A percentile compares a stretch with the other conserved stretches of the same genome.
Conservation (phyloP, 2,329 filamentous ascomycete genomes). For the Fusarium paranaense region DNA sequence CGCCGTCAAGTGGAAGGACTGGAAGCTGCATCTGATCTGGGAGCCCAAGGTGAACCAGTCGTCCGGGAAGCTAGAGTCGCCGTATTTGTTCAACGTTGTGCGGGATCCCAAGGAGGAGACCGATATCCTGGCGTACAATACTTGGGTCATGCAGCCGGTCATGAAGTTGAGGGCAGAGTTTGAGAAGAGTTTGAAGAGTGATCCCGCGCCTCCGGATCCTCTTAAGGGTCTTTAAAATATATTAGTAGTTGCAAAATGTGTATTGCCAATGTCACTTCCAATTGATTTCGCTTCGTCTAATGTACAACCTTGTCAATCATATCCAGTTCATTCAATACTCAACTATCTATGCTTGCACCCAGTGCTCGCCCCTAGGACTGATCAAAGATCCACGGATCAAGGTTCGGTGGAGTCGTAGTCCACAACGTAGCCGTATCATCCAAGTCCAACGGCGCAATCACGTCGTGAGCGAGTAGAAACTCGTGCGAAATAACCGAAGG, state of each 20-base stretch:
- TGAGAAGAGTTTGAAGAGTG: constrained; percentile 43
- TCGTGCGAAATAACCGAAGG: background rate
- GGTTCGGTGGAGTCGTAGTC: background rate
- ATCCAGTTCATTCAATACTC: background rate
- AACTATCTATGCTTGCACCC: background rate
- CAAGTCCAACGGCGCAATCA: constrained; percentile 3
- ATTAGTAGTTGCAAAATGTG: background rate
- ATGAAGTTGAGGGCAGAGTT: constrained; percentile 43
- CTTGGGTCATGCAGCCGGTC: constrained; percentile 50
- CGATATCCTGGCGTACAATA: constrained; percentile 46
- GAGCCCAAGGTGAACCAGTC: constrained; percentile 51
- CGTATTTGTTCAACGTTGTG: constrained; percentile 48
- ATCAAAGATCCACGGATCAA: constrained; percentile 18
- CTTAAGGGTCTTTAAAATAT: constrained; percentile 37
- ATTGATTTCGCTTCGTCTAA: background rate
- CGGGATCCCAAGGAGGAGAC: constrained; percentile 51
- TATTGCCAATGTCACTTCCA: background rate
- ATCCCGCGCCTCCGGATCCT: constrained; percentile 49
- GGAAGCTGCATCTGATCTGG: constrained; percentile 51
- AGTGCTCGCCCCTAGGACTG: background rate
- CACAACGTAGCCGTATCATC: background rate
- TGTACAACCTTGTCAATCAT: background rate
- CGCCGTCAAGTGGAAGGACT: constrained; percentile 51
- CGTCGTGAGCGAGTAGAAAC: background rate
- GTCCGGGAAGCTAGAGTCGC: constrained; percentile 45